Evolutionary conservation across 768 basidiomycete species (phyloP), one percentile per base, ranked within the genome.

Genomic region (Lactarius quietus): DNA sequence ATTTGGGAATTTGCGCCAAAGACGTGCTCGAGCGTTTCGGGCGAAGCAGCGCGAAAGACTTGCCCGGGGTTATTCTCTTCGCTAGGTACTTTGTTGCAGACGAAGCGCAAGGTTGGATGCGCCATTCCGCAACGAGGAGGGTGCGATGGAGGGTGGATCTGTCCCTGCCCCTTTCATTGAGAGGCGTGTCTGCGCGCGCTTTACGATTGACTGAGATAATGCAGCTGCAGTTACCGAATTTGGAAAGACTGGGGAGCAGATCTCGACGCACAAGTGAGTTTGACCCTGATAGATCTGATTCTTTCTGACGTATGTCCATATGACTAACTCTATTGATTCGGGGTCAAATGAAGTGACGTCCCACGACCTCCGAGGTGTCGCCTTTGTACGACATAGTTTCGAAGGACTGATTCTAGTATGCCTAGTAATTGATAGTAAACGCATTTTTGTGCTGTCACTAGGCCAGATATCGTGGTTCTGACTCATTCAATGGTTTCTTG

Each of bases 311-410:
- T 23, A 3, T 59, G 14, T 14, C 26, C 18, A 29, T 31, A n/a
- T 6, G 14, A 26, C 2, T 31, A 60, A 59, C 33, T 26, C 56
- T 3, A 68, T 82, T 36, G 84, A 88, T 67, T 80, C 80, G 35
- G 86, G 83, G 5, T n/a, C n/a, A n/a, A n/a, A 78, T 84, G 65
- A 87, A 85, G 69, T 69, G 86, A 15, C 78, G 87, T 29, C 86
- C 87, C 5, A 79, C 73, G 20, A 68, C 69, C 3, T 75, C 77
- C 8, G 86, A 88, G 48, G 75, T 86, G 28, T 33, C 33, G 33
- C n/a, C n/a, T n/a, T n/a, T 33, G 33, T 33, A 33, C 33, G 33
- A 33, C 3, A 33, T 33, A 8, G 33, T 33, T 33, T 33, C 33
- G 33, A 33, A 33, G 33, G 33, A 33, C 33, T 33, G 33, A 8